Percentiles rank a stretch among this genome's conserved stretches.
Conservation (phyloP, 345 rosid species). For the Lagerstroemia speciosa region DNA sequence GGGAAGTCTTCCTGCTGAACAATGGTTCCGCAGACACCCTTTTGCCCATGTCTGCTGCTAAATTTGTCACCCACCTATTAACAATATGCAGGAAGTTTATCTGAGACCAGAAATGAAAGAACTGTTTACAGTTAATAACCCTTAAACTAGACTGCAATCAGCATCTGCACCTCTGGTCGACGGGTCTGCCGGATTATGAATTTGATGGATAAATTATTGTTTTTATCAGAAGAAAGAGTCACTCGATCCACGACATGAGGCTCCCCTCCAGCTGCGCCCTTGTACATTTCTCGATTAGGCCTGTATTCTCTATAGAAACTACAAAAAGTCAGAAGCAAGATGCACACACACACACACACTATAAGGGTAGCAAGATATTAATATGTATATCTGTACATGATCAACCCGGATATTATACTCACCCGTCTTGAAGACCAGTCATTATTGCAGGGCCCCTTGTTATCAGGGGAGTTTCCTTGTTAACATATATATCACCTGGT, state of each 20-base stretch:
- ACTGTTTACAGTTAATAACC: constrained; percentile 1
- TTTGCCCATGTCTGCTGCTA: constrained; percentile 98
- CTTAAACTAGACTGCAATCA: background rate
- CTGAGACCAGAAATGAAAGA: constrained; percentile 8
- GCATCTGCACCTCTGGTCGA: constrained; percentile 69
- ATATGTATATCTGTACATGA: background rate
- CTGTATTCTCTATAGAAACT: constrained; percentile 49
- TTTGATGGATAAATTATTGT: constrained; percentile 43
- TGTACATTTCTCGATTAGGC: constrained; percentile 38
- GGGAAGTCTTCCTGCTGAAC: constrained; percentile 95
- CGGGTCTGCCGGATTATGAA: constrained; percentile 80
- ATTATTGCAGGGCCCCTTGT: constrained; percentile 24
- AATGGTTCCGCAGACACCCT: constrained; percentile 95
- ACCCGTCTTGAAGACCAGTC: constrained; percentile 44
- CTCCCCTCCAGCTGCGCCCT: constrained; percentile 79
- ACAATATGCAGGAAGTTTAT: constrained; percentile 7
- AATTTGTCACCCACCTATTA: constrained; percentile 87
- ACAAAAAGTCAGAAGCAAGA: constrained; percentile 7
- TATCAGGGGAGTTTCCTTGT: constrained; percentile 51
- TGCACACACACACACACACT: too few relatives aligned
- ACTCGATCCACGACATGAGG: constrained; percentile 79
- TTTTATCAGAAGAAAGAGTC: constrained; percentile 52
- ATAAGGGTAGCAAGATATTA: background rate
- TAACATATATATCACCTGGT: constrained; percentile 49
- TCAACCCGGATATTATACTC: constrained; percentile 1